A percentile compares a stretch with the other conserved stretches of the same genome.
phyloP scores from a whole-genome alignment of 345 rosid genomes.

The Ricinus communis region DNA sequence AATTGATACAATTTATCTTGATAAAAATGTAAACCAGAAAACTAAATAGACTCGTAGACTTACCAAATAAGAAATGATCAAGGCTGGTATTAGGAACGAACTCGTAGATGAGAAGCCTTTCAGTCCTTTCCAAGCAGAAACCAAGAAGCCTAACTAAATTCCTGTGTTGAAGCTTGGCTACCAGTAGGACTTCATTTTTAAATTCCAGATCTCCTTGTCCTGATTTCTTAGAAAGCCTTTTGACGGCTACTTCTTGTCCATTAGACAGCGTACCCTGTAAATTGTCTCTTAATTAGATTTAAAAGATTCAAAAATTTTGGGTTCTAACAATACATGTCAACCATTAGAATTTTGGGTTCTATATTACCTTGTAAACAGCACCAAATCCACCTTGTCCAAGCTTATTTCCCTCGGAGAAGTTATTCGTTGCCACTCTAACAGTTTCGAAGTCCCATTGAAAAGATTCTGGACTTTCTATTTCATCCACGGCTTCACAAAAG shows the following conservation, averaged over 20 bases:
- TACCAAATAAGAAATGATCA: constrained; percentile 41
- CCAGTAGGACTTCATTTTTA: constrained; percentile 31
- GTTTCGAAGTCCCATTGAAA: constrained; percentile 27
- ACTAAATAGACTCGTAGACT: constrained; percentile 36
- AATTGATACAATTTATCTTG: too few species aligned
- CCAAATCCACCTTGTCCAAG: constrained; percentile 54
- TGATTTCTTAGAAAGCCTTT: constrained; percentile 29
- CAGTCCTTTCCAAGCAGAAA: constrained; percentile 32
- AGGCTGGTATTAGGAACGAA: constrained; percentile 40
- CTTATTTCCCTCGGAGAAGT: constrained; percentile 37
- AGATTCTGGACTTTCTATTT: constrained; percentile 7
- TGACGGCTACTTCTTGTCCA: constrained; percentile 31
- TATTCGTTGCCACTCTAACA: constrained; percentile 33
- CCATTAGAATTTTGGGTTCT: too few species aligned
- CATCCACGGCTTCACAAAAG: neutral
- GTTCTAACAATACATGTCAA: too few species aligned
- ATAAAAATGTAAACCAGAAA: neutral
- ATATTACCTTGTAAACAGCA: constrained; percentile 38
- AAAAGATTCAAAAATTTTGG: too few species aligned
- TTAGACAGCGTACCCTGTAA: neutral
- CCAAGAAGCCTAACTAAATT: constrained; percentile 40
- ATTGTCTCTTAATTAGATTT: too few species aligned
- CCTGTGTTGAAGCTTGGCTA: constrained; percentile 41
- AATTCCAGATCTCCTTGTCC: constrained; percentile 40
- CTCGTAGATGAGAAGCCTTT: constrained; percentile 43